Evolutionary conservation across 1,284 basidiomycete genomes (phyloP).

Genomic region (Phellopilus nigrolimitatus): DNA sequence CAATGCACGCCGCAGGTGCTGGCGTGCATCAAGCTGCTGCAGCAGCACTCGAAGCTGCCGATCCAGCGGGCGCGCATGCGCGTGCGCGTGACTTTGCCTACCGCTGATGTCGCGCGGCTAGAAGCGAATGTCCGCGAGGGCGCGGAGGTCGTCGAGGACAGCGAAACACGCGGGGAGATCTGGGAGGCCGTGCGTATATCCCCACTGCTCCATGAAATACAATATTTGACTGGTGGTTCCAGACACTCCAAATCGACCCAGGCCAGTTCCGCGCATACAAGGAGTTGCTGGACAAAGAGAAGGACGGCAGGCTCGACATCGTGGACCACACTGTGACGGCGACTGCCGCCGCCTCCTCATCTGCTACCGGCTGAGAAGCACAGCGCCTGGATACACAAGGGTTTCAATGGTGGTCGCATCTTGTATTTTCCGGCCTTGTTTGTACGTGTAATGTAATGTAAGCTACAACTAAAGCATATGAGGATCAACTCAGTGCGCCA

Average conservation of each 20-base stretch:
- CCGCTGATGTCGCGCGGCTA: constrained; percentile 66
- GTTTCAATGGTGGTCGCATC: too few species aligned
- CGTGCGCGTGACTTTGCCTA: constrained; percentile 77
- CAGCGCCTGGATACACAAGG: neutral
- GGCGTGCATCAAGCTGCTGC: constrained; percentile 85
- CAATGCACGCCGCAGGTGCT: too few species aligned
- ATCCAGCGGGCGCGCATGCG: constrained; percentile 94
- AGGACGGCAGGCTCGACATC: constrained; percentile 56
- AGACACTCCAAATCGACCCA: constrained; percentile 92
- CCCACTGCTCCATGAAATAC: constrained; percentile 12
- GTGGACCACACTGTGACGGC: constrained; percentile 55
- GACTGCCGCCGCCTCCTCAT: constrained; percentile 48
- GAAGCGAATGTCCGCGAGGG: constrained; percentile 70
- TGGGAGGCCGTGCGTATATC: constrained; percentile 79
- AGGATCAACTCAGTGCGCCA: neutral
- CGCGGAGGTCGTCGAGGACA: constrained; percentile 82
- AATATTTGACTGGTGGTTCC: constrained; percentile 8
- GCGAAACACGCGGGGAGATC: constrained; percentile 69
- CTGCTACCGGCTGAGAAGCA: neutral
- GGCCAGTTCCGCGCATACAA: constrained; percentile 86
- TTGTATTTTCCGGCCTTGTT: too few species aligned
- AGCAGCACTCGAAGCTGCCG: constrained; percentile 77
- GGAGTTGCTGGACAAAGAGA: constrained; percentile 87
- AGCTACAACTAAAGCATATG: neutral
- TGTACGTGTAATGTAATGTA: too few species aligned